Evolutionary conservation across 768 basidiomycete species (phyloP), one percentile per base, ranked within the genome.

Genomic region (Tephrocybe sp.): DNA sequence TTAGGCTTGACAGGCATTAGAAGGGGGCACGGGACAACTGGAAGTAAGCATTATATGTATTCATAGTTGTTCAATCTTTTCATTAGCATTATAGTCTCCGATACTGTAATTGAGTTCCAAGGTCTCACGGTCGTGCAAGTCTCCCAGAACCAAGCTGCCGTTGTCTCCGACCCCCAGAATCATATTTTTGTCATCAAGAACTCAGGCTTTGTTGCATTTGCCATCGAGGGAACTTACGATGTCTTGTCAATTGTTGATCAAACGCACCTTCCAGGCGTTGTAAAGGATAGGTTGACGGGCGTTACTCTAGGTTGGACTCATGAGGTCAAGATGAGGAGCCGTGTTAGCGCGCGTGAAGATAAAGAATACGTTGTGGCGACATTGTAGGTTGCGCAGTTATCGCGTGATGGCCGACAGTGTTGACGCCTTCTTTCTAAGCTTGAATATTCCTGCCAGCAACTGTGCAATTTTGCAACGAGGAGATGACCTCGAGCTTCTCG

Each of bases 91-190:
- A 34, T 29, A 89, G 87, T 91, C 38, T 89, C 88, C 10, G 89
- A 91, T 57, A 85, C 89, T 1, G 86, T 88, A 19, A 84, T 91
- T 40, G 81, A 85, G 54, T 91, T 91, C 63, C 76, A 82, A 42
- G 90, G 90, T 42, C 69, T 92, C 52, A 89, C 86, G 0, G 75
- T 88, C n/a, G 88, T 92, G 0, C 90, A 92, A 60, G 91, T 91
- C 18, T 87, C 87, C 0, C 90, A 91, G 71, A 92, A 92, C 52
- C 73, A 76, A 58, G 86, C 86, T 2, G 88, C 88, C 0, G 84
- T 89, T 24, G 73, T 89, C 36, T 89, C 86, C 0, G 87, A 90
- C 59, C 88, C 86, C 39, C 74, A 82, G 69, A 91, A 91, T 53
- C 83, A 80, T 29, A 79, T 91, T 21, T 91, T 92, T 61, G 85